Base-by-base conservation (phyloP, 768 basidiomycete species). In the Naganishia vishniacii region DNA sequence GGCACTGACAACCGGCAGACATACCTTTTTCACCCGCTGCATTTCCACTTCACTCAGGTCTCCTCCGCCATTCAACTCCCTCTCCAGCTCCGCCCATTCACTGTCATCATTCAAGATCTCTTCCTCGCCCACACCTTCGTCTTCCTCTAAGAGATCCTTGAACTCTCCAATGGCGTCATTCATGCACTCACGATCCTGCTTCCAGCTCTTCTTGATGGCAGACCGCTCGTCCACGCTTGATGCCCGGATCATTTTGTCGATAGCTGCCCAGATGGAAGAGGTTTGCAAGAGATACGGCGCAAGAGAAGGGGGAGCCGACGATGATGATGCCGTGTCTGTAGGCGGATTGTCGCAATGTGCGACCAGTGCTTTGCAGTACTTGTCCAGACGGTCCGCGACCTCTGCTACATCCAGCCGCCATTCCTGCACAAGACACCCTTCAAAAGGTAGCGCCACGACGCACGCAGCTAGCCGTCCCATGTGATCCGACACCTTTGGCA, bases 61-160 rank as follows among this genome's bases (percentile, higher is more conserved):
- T 3, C 48, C 44, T 16, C 41, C 51, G 16, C 59, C 53, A 16
- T 51, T 47, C 31, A 67, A 32, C 32, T 67, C 53, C 47, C 49
- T 58, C 29, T 62, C 61, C 31, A 67, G 26, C n/a, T 67, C 65
- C 13, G 61, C 49, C 65, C 65, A 67, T 56, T 67, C 65, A 25
- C 42, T 53, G 23, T 67, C 61, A 4, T 46, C 48, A n/a, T 51
- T 47, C 9, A 61, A 44, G 4, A 42, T 59, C 18, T 66, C 65
- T 5, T 61, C 65, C 53, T 62, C 53, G 11, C 53, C 63, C 4
- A 67, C 59, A 11, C 65, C 65, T 28, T 67, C 65, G 40, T 67
- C 65, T 25, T 51, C 59, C 40, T 67, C 61, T 18, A 67, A 40
- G 42, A 67, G n/a, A 42, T 67, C 65, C 40, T 63, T 67, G 53